These are phyloP conservation scores for Leishmania braziliensis DNA, from an alignment of 208 protist species.

Conservation along the genomic window DNA sequence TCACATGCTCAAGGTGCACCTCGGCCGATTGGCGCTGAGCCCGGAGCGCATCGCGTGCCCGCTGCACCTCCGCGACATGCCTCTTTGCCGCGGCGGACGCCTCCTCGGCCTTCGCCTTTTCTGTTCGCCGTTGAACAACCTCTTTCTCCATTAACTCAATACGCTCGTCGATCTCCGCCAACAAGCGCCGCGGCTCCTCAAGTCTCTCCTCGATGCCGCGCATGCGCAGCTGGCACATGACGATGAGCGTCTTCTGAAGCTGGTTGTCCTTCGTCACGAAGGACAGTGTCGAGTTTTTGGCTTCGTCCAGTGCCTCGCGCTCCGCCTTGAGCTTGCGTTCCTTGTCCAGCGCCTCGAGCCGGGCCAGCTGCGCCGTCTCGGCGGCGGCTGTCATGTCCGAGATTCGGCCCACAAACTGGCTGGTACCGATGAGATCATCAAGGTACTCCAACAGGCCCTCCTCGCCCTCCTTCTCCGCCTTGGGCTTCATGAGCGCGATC, in stretches of 20 bases:
- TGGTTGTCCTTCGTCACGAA: conserved; percentile 95
- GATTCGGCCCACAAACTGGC: conserved; percentile 94
- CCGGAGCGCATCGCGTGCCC: conserved; percentile 63
- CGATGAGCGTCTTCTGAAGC: conserved; percentile 88
- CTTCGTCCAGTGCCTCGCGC: conserved; percentile 90
- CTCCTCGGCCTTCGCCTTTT: conserved; percentile 62
- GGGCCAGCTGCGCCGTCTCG: conserved; percentile 93
- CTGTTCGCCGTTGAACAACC: conserved; percentile 38
- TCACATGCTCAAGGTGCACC: conserved; percentile 73
- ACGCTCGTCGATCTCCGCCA: conserved; percentile 72
- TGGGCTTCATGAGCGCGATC: conserved; percentile 99
- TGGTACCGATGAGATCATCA: conserved; percentile 99
- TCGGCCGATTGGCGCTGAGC: conserved; percentile 64
- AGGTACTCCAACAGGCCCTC: conserved; percentile 99
- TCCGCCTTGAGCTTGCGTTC: conserved; percentile 96
- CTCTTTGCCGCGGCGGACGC: conserved; percentile 62
- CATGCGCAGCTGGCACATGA: conserved; percentile 92
- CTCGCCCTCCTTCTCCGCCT: conserved; percentile 95
- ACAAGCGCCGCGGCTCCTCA: conserved; percentile 65
- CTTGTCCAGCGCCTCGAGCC: conserved; percentile 92
- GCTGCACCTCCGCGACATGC: conserved; percentile 54
- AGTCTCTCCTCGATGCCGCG: conserved; percentile 74
- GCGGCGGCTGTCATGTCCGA: conserved; percentile 70
- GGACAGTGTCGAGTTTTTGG: conserved; percentile 94
- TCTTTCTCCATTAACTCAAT: conserved; percentile 60